Percentiles rank a stretch among this genome's conserved stretches.
Conservation (phyloP, 257 asterid genomes). For the Scutellaria baicalensis region DNA sequence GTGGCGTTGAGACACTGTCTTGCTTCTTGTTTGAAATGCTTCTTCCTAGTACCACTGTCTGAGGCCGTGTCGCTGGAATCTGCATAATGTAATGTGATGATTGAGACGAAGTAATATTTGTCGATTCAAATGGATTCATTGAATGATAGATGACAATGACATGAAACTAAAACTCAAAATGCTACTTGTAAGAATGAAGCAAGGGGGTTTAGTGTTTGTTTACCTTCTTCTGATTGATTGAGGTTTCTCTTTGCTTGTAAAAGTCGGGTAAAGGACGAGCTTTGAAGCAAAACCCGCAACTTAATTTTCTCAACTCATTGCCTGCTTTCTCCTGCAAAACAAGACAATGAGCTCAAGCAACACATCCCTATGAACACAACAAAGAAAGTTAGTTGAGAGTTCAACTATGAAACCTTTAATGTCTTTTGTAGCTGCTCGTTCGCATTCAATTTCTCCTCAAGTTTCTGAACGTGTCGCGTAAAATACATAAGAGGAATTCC, state of each 20-base stretch:
- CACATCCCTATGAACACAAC: neutral
- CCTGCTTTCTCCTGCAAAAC: constrained; percentile 78
- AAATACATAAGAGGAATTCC: neutral
- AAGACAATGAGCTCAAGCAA: neutral
- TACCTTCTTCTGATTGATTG: constrained; percentile 47
- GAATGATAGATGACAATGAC: too few relatives aligned
- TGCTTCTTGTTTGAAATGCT: constrained; percentile 31
- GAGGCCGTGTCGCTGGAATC: constrained; percentile 34
- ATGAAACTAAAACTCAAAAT: too few relatives aligned
- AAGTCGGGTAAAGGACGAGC: constrained; percentile 89
- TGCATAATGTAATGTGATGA: constrained; percentile 17
- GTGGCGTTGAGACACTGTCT: constrained; percentile 37
- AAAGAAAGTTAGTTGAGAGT: neutral
- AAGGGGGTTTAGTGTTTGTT: neutral
- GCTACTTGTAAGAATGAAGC: too few relatives aligned
- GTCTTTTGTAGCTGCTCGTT: constrained; percentile 57
- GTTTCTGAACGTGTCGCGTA: constrained; percentile 47
- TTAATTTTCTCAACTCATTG: constrained; percentile 48
- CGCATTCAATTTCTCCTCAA: constrained; percentile 76
- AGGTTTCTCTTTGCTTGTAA: constrained; percentile 60
- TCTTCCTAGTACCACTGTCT: constrained; percentile 41
- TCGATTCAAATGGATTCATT: too few relatives aligned
- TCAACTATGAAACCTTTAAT: constrained; percentile 43
- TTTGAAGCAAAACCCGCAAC: constrained; percentile 76
- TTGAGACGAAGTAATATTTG: neutral